phyloP scores from a whole-genome alignment of 345 rosid species.

The Anacardium occidentale region DNA sequence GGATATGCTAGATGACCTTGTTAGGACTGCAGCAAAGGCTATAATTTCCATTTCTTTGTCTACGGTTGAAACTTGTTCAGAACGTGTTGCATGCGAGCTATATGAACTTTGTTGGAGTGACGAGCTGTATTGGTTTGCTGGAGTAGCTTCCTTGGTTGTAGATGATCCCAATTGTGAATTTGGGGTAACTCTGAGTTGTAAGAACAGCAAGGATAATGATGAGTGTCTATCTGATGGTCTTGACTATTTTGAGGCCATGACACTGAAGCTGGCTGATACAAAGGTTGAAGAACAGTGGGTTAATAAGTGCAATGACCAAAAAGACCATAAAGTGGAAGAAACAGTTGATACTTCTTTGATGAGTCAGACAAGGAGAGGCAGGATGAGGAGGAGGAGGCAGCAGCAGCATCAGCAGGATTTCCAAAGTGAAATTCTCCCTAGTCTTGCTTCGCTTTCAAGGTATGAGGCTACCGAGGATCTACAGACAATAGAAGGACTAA shows the following conservation, averaged over 20 bases:
- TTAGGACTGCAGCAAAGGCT: conserved; percentile 45
- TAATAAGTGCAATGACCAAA: conserved; percentile 7
- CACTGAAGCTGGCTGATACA: conserved; percentile 39
- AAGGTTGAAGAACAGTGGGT: conserved; percentile 30
- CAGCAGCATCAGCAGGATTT: conserved; percentile 34
- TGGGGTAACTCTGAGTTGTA: conserved; percentile 28
- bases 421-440: conserved; percentile 36
- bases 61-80: conserved; percentile 22
- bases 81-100: conserved; percentile 11
- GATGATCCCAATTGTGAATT: conserved; percentile 33
- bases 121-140: conserved; percentile 50
- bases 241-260: conserved; percentile 48
- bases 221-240: conserved; percentile 22
- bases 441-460: conserved; percentile 43
- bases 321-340: conserved; percentile 19
- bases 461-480: conserved; percentile 47
- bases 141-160: conserved; percentile 36
- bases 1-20: conserved; percentile 17
- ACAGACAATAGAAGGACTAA: conserved; percentile 46
- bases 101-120: conserved; percentile 16
- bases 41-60: conserved; percentile 45
- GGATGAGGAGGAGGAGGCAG: conserved; percentile 29
- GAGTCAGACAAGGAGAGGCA: conserved; percentile 37
- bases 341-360: conserved; percentile 14
- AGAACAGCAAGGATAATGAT: conserved; percentile 16